Evolutionary conservation across 257 asterid species (phyloP).

Genomic region (Forsythia suspensa): DNA sequence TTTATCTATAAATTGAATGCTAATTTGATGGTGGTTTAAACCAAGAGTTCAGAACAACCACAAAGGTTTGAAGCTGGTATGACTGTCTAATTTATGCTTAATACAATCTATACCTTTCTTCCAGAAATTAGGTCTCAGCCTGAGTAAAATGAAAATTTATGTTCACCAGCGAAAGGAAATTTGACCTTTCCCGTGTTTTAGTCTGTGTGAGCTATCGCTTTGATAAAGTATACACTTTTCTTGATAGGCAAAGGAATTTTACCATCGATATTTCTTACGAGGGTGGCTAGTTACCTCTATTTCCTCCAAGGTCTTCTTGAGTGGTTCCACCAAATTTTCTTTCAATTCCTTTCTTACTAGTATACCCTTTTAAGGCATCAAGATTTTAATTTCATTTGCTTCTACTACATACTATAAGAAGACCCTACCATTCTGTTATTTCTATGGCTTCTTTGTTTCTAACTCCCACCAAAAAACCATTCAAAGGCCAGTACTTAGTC

Average conservation of each 20-base stretch:
- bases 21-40: neutral
- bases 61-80: neutral
- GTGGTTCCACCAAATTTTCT: neutral
- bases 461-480: neutral
- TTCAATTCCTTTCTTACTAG: neutral
- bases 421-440: neutral
- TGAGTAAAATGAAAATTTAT: neutral
- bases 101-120: neutral
- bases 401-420: too few relatives aligned
- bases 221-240: neutral
- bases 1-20: too few relatives aligned
- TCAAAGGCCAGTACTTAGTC: too few relatives aligned
- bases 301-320: neutral
- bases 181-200: neutral
- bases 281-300: neutral
- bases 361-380: too few relatives aligned
- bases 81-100: neutral
- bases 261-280: neutral
- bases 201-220: neutral
- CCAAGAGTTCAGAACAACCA: neutral
- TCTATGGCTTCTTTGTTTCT: neutral
- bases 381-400: too few relatives aligned
- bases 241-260: neutral
- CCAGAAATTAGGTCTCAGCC: neutral
- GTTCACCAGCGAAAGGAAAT: neutral